Evolutionary conservation across 2,329 filamentous ascomycete species (phyloP), one percentile per base, ranked within the genome.

Genomic region (Penicillium sp.): DNA sequence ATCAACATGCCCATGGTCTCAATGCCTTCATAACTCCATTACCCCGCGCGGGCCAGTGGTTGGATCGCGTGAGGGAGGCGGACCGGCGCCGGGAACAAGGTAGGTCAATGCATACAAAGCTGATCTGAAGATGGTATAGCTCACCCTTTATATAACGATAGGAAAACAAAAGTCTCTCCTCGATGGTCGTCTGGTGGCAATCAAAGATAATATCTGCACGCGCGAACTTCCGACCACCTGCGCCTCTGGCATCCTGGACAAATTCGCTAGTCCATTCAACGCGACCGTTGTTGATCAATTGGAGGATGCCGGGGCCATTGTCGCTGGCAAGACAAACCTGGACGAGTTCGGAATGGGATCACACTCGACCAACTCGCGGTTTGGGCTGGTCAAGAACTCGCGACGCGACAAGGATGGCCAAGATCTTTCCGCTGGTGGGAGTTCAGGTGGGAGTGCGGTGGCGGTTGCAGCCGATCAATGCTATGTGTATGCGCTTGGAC

Each of bases 271-370:
- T 59, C 90, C 93, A 4, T 93, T 90, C 74, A 86, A 93, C 71
- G 91, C 93, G 19, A 93, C 90, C 9, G 87, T 97, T 19, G 86
- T 96, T 33, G 77, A 81, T 51, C 84, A 87, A 65, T 81, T 97
- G 33, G 82, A 84, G 55, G 71, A 78, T 27, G 81, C 83, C 5
- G 89, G 88, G 43, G 87, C 85, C 6, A 73, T 82, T 6, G 73
- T 93, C 2, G 81, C 87, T 1, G 89, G 89, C 7, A 96, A 96
- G 75, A 93, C 91, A 2, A 96, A 96, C 71, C 87, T 98, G 81
- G 95, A 98, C 76, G 95, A 96, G 71, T 96, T 96, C 71, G 92
- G 93, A 27, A 96, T 96, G 93, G 92, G 92, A 2, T 96, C 91
- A 9, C 88, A 96, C 70, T 89, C 87, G 1, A 82, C 81, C 21